Evolutionary conservation across 805 yeast species (phyloP).

Genomic region (Candida maesae): DNA sequence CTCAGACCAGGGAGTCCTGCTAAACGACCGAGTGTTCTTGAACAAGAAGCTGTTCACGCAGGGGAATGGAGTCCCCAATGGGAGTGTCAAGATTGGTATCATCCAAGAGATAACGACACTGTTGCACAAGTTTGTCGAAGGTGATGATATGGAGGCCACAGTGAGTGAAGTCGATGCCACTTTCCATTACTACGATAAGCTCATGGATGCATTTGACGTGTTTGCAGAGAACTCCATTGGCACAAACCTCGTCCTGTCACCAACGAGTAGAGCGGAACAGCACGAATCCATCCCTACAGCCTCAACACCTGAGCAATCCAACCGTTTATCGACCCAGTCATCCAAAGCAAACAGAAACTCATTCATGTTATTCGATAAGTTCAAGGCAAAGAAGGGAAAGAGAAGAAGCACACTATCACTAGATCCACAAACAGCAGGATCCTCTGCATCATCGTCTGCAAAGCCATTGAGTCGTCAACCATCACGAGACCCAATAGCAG

Average conservation of each 20-base stretch:
- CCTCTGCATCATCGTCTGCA: too few species aligned
- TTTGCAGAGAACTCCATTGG: constrained; percentile 6
- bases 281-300: background rate
- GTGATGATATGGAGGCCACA: constrained; percentile 3
- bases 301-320: too few species aligned
- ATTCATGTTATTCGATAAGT: constrained; percentile 7
- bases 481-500: too few species aligned
- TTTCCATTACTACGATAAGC: constrained; percentile 21
- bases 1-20: constrained; percentile 20
- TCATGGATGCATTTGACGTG: constrained; percentile 26
- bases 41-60: constrained; percentile 15
- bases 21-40: constrained; percentile 16
- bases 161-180: constrained; percentile 13
- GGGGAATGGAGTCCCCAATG: constrained; percentile 18
- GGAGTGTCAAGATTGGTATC: constrained; percentile 24
- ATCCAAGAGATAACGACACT: constrained; percentile 22
- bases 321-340: background rate
- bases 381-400: constrained; percentile 7
- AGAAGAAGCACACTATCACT: constrained; percentile 7
- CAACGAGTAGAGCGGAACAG: constrained; percentile 1
- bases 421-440: constrained; percentile 1
- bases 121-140: constrained; percentile 11
- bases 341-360: constrained; percentile 2
- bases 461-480: too few species aligned
- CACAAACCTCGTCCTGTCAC: constrained; percentile 1